Percentiles rank a stretch among this genome's conserved stretches.
Evolutionary conservation across 1,139 yeast genomes (phyloP).

Genomic region (Candida sp.): DNA sequence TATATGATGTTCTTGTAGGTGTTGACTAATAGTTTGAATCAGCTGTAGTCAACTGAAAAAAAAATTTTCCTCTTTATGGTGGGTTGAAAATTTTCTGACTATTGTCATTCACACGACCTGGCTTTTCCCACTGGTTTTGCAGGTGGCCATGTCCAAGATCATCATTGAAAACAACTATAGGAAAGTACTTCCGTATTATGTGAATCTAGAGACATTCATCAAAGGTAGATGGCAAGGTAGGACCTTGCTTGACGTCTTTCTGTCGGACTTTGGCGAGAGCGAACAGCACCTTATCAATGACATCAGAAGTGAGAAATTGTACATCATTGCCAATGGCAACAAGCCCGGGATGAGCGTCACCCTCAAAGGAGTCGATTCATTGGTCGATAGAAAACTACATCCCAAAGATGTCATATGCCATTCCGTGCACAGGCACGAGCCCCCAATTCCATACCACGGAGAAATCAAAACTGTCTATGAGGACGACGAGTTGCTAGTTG

Average conservation of each 20-base stretch:
- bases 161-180: slow-evolving; percentile 45
- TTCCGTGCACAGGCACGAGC: slow-evolving; percentile 65
- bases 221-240: slow-evolving; percentile 55
- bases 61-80: background rate
- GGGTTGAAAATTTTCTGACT: slow-evolving; percentile 1
- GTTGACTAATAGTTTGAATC: background rate
- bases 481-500: slow-evolving; percentile 55
- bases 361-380: slow-evolving; percentile 25
- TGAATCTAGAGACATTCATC: slow-evolving; percentile 39
- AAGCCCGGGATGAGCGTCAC: slow-evolving; percentile 20
- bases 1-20: background rate
- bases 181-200: slow-evolving; percentile 50
- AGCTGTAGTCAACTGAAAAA: background rate
- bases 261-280: slow-evolving; percentile 47
- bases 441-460: slow-evolving; percentile 41
- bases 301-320: slow-evolving; percentile 26
- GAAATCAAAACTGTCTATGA: slow-evolving; percentile 48
- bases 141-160: slow-evolving; percentile 13
- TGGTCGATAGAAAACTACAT: slow-evolving; percentile 28
- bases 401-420: slow-evolving; percentile 56
- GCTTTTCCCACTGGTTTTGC: background rate
- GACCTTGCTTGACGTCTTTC: slow-evolving; percentile 46
- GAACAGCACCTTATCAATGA: slow-evolving; percentile 27
- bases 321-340: slow-evolving; percentile 30
- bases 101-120: background rate